Evolutionary conservation across 768 basidiomycete species (phyloP).

Genomic region (Cystobasidium tubakii): DNA sequence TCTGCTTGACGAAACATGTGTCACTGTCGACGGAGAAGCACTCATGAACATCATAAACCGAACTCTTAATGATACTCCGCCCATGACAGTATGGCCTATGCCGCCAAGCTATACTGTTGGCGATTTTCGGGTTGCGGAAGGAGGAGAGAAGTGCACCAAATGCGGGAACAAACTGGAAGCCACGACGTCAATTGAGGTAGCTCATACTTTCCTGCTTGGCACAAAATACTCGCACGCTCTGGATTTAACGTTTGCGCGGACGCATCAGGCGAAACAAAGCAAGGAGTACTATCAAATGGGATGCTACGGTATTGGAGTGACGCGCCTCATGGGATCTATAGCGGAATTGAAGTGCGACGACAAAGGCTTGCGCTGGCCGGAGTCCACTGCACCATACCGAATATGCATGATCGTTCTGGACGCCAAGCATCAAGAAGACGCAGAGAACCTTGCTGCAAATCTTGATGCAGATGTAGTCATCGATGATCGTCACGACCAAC

Average conservation of each 20-base stretch:
- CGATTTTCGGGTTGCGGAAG: conserved; percentile 28
- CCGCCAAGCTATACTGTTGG: conserved; percentile 22
- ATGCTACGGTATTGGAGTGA: conserved; percentile 39
- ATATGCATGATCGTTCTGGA: conserved; percentile 13
- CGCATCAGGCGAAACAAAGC: not conserved
- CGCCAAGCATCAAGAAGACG: not conserved
- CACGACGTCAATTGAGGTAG: conserved; percentile 35
- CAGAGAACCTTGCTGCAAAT: not conserved
- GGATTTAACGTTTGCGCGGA: conserved; percentile 19
- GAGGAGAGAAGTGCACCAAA: conserved; percentile 17
- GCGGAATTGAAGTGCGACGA: conserved; percentile 29
- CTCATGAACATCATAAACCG: not conserved
- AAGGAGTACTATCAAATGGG: conserved; percentile 36
- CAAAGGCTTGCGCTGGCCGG: conserved; percentile 36
- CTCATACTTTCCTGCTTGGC: conserved; percentile 39
- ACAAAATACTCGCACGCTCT: conserved; percentile 37
- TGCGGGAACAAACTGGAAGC: conserved; percentile 9
- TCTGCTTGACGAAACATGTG: conserved; percentile 28
- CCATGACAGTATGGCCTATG: conserved; percentile 17
- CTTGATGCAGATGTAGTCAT: conserved; percentile 11
- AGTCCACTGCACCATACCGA: conserved; percentile 25
- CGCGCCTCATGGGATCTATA: conserved; percentile 33
- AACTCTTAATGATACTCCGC: conserved; percentile 1
- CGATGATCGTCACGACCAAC: conserved; percentile 30
- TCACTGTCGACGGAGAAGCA: conserved; percentile 16